Conservation (phyloP, 2,329 filamentous ascomycete genomes). For the Daldinia sp. region DNA sequence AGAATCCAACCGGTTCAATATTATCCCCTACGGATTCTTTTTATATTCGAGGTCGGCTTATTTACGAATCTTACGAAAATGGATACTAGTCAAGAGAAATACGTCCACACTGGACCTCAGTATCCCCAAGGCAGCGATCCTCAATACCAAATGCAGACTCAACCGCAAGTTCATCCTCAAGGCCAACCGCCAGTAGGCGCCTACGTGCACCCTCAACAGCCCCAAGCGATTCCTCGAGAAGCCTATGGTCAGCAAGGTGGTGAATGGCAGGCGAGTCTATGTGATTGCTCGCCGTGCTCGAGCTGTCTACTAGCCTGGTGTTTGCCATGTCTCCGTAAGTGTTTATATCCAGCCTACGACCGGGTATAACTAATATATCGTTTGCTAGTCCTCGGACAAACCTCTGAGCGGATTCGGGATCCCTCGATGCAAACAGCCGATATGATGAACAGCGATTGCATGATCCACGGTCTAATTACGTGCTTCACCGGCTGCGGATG, state of each 20-base stretch:
- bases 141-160: conserved; percentile 19
- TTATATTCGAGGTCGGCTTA: neutral
- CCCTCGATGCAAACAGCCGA: conserved; percentile 43
- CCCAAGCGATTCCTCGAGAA: conserved; percentile 20
- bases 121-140: conserved; percentile 13
- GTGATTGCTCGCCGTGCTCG: conserved; percentile 43
- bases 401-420: conserved; percentile 45
- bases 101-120: conserved; percentile 16
- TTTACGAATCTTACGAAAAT: conserved; percentile 6
- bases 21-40: too few relatives aligned
- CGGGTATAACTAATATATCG: neutral
- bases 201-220: neutral
- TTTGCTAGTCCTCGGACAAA: conserved; percentile 45
- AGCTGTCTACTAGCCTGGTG: conserved; percentile 44
- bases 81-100: conserved; percentile 30
- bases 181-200: neutral
- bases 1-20: neutral
- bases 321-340: conserved; percentile 46
- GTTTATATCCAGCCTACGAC: neutral
- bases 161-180: neutral
- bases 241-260: conserved; percentile 39
- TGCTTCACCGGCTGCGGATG: conserved; percentile 44
- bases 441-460: conserved; percentile 44
- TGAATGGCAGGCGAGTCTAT: conserved; percentile 45
- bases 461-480: conserved; percentile 40